phyloP scores from a whole-genome alignment of 495 filamentous ascomycete genomes.

The Apodospora peruviana region DNA sequence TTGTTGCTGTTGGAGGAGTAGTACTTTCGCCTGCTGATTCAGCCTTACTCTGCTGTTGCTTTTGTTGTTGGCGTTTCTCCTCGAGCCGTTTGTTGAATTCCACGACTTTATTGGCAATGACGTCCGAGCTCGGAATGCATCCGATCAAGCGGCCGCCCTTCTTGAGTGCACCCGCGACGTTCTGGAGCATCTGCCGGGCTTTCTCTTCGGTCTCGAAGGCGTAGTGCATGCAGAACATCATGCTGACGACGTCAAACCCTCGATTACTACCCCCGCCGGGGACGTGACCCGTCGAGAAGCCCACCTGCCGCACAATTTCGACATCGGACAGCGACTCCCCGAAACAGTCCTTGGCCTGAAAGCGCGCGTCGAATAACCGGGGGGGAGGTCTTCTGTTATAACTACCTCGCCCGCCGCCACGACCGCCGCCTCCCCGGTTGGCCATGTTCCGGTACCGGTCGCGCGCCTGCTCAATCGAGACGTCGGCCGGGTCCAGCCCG shows the following conservation, averaged over 20 bases:
- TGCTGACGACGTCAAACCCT: conserved; percentile 92
- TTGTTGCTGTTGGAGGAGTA: background rate
- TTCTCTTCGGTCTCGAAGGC: conserved; percentile 90
- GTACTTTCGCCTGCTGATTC: background rate
- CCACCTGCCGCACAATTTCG: conserved; percentile 72
- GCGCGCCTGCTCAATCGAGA: conserved; percentile 82
- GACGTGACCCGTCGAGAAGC: conserved; percentile 70
- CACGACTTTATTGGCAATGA: conserved; percentile 62
- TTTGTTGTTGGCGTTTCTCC: conserved; percentile 46
- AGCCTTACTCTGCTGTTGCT: conserved; percentile 15
- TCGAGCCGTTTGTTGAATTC: conserved; percentile 52
- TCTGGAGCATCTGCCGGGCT: conserved; percentile 84
- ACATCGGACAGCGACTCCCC: conserved; percentile 72
- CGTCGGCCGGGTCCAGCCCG: conserved; percentile 84
- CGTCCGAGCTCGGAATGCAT: conserved; percentile 87
- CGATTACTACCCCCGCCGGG: conserved; percentile 53
- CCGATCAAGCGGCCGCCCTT: conserved; percentile 93
- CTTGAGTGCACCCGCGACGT: conserved; percentile 82
- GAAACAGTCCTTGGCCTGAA: conserved; percentile 86
- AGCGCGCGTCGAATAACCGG: conserved; percentile 72
- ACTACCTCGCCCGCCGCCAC: conserved; percentile 50
- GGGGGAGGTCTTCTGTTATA: conserved; percentile 39
- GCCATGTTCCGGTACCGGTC: conserved; percentile 75
- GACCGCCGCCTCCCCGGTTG: conserved; percentile 51
- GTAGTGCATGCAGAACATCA: conserved; percentile 99